These are phyloP conservation scores for Monilinia fructigena DNA, from an alignment of 2,329 filamentous ascomycete genomes.

Conservation along the genomic window DNA sequence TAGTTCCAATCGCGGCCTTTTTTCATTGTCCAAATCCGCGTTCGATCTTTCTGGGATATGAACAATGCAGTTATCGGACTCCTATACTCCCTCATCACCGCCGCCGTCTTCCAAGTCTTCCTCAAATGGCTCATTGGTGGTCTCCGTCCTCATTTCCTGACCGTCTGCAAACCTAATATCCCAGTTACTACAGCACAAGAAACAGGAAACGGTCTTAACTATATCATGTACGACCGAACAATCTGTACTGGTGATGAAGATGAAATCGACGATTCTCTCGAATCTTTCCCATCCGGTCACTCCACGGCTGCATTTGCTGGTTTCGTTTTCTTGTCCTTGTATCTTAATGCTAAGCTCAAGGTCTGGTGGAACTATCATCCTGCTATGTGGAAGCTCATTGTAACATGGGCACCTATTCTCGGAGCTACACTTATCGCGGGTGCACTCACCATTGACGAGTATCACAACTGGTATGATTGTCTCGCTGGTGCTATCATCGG, in stretches of 20 bases:
- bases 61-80: constrained; percentile 71
- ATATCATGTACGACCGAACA: constrained; percentile 66
- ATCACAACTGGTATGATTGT: constrained; percentile 75
- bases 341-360: constrained; percentile 78
- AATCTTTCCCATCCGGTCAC: constrained; percentile 73
- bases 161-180: constrained; percentile 62
- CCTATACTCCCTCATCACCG: constrained; percentile 66
- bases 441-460: constrained; percentile 69
- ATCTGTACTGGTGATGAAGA: constrained; percentile 66
- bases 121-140: constrained; percentile 74
- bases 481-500: constrained; percentile 65
- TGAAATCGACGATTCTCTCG: constrained; percentile 66
- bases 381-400: constrained; percentile 70
- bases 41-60: constrained; percentile 66
- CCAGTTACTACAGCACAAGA: constrained; percentile 44
- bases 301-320: constrained; percentile 71
- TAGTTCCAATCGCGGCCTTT: constrained; percentile 66
- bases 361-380: constrained; percentile 71
- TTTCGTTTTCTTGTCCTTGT: constrained; percentile 68
- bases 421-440: constrained; percentile 67
- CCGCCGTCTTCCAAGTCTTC: constrained; percentile 72
- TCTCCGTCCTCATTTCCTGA: constrained; percentile 69
- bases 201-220: constrained; percentile 52
- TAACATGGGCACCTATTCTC: constrained; percentile 63
- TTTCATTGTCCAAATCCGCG: constrained; percentile 63